Percentiles rank a stretch among this genome's conserved stretches.
Evolutionary conservation across 2,329 filamentous ascomycete genomes (phyloP).

Genomic region (Phialemoniopsis sp.): DNA sequence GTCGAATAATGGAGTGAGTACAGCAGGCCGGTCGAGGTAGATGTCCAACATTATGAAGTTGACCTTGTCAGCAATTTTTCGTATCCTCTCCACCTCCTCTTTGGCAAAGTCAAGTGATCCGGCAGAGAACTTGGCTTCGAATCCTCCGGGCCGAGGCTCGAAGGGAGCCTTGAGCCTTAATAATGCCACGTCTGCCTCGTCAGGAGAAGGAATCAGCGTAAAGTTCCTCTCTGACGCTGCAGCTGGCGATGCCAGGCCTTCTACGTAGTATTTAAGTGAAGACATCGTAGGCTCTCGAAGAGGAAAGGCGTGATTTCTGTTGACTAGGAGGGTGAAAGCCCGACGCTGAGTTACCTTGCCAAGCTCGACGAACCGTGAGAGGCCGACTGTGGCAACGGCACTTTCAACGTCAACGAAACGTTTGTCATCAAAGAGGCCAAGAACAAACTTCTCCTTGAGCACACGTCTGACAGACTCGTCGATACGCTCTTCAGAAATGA

Average conservation of each 20-base stretch:
- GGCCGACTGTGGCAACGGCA: constrained; percentile 35
- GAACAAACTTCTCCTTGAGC: constrained; percentile 43
- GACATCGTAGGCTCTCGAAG: too few relatives aligned
- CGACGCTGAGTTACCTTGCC: constrained; percentile 28
- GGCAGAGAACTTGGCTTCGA: constrained; percentile 30
- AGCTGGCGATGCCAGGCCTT: constrained; percentile 12
- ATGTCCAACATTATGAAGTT: constrained; percentile 36
- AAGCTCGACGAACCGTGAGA: constrained; percentile 31
- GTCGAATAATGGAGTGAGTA: constrained; percentile 30
- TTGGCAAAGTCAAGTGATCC: constrained; percentile 36
- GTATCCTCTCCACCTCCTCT: too few relatives aligned
- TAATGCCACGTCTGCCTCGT: constrained; percentile 34
- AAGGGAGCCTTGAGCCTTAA: constrained; percentile 32
- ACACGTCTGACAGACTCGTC: constrained; percentile 40
- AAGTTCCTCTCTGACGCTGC: too few relatives aligned
- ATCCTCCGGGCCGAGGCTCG: constrained; percentile 33
- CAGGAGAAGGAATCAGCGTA: constrained; percentile 24
- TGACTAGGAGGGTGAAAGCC: constrained; percentile 16
- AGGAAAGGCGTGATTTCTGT: too few relatives aligned
- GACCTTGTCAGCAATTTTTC: too few relatives aligned
- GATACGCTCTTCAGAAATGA: constrained; percentile 36
- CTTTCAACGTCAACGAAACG: constrained; percentile 41
- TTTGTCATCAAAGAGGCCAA: constrained; percentile 47
- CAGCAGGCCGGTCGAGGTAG: constrained; percentile 36
- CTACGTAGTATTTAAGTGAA: too few relatives aligned